Conservation (phyloP, 2,329 filamentous ascomycete genomes). For the Apiospora hydei region DNA sequence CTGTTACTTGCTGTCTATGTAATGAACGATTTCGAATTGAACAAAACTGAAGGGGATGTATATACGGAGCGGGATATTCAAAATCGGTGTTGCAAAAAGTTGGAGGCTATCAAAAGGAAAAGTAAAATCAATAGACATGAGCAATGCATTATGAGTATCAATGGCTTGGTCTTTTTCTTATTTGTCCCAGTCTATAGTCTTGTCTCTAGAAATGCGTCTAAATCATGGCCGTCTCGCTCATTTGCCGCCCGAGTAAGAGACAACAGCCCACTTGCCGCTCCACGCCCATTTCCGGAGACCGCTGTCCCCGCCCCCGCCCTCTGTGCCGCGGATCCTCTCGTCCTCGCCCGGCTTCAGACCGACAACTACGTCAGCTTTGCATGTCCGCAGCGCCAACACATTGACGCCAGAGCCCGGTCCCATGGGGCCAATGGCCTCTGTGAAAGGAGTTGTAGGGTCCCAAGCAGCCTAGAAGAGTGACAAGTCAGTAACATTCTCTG, state of each 20-base stretch:
- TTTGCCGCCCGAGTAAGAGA: slow-evolving; percentile 81
- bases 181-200: neutral
- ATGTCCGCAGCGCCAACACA: slow-evolving; percentile 86
- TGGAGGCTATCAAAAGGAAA: slow-evolving; percentile 2
- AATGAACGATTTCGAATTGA: neutral
- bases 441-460: slow-evolving; percentile 88
- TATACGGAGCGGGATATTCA: neutral
- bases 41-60: neutral
- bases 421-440: slow-evolving; percentile 83
- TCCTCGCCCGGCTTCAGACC: slow-evolving; percentile 84
- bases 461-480: slow-evolving; percentile 68
- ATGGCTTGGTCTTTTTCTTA: neutral
- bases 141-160: neutral
- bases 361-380: slow-evolving; percentile 96
- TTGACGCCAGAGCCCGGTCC: slow-evolving; percentile 84
- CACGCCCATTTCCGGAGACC: slow-evolving; percentile 87
- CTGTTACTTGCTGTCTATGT: neutral
- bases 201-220: slow-evolving; percentile 2
- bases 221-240: slow-evolving; percentile 13
- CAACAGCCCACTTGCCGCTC: slow-evolving; percentile 96
- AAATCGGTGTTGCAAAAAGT: neutral
- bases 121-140: neutral
- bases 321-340: slow-evolving; percentile 74
- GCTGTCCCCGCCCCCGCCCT: slow-evolving; percentile 74
- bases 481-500: slow-evolving; percentile 23